Evolutionary conservation across 78 protist genomes (phyloP).

Genomic region (Emiliania huxleyi): DNA sequence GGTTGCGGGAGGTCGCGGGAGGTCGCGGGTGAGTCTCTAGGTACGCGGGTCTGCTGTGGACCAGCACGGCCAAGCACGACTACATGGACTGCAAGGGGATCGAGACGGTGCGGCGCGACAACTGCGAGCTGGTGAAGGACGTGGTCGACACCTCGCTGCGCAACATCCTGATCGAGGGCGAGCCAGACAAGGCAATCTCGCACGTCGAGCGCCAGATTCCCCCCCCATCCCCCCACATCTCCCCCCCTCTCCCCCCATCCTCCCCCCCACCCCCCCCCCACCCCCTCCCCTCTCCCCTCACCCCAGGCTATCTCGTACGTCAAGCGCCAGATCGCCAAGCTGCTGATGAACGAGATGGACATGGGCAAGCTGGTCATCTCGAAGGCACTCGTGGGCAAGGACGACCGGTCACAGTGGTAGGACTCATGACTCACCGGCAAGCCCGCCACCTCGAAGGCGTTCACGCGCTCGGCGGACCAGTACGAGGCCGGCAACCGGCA

Average conservation of each 20-base stretch:
- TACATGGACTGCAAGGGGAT: constrained; percentile 94
- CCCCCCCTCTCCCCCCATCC: too few relatives aligned
- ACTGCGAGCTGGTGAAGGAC: constrained; percentile 87
- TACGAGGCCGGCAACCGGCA: constrained; percentile 8
- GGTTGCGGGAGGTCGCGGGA: too few relatives aligned
- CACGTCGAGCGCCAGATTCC: too few relatives aligned
- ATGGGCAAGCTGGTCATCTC: constrained; percentile 94
- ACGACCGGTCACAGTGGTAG: too few relatives aligned
- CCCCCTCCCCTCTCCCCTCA: too few relatives aligned
- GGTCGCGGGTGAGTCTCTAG: too few relatives aligned
- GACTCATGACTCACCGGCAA: too few relatives aligned
- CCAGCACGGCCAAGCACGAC: constrained; percentile 77
- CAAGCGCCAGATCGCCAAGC: constrained; percentile 81
- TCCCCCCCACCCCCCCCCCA: too few relatives aligned
- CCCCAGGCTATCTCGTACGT: constrained; percentile 52
- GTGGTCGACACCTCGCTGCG: constrained; percentile 78
- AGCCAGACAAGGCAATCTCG: too few relatives aligned
- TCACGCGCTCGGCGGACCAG: background rate
- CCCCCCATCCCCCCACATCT: too few relatives aligned
- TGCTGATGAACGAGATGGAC: constrained; percentile 92
- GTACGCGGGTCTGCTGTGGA: constrained; percentile 98
- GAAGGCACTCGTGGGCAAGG: too few relatives aligned
- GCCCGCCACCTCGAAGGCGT: too few relatives aligned
- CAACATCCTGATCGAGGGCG: constrained; percentile 81
- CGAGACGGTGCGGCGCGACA: constrained; percentile 87